A percentile compares a stretch with the other conserved stretches of the same genome.
Evolutionary conservation across 2,329 filamentous ascomycete genomes (phyloP).

Genomic region (Cercospora canescens): DNA sequence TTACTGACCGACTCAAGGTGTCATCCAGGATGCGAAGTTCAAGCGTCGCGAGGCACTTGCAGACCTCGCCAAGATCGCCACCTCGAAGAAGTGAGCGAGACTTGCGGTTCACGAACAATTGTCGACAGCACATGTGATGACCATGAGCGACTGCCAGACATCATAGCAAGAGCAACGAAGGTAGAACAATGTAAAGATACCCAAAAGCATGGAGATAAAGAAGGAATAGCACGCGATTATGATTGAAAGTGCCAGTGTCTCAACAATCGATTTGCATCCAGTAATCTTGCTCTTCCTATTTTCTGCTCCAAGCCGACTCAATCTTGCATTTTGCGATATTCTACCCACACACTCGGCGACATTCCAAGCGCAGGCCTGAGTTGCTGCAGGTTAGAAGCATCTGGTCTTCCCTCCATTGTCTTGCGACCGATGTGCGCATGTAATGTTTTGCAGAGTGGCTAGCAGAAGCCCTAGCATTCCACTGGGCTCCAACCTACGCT

Average conservation of each 20-base stretch:
- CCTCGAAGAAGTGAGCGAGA: conserved; percentile 30
- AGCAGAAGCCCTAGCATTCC: neutral
- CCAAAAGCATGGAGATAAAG: conserved; percentile 11
- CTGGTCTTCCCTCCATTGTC: neutral
- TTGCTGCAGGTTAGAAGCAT: neutral
- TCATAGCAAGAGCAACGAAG: neutral
- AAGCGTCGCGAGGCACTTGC: conserved; percentile 72
- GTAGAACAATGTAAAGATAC: conserved; percentile 1
- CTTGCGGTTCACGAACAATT: neutral
- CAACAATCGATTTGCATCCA: neutral
- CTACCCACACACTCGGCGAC: neutral
- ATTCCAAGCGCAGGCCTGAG: neutral
- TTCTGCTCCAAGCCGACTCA: neutral
- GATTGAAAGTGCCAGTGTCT: neutral
- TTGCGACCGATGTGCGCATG: neutral
- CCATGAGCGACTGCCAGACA: neutral
- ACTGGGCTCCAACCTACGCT: neutral
- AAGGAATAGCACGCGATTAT: conserved; percentile 5
- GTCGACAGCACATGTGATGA: neutral
- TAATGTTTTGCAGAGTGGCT: neutral
- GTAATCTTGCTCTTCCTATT: neutral
- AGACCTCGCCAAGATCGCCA: conserved; percentile 56
- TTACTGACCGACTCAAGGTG: conserved; percentile 47
- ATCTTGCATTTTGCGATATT: neutral
- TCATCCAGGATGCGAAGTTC: conserved; percentile 74